Percentiles rank a stretch among this genome's conserved stretches.
These are phyloP conservation scores for Botrytis medusae DNA, from an alignment of 2,329 filamentous ascomycete genomes.

Conservation along the genomic window DNA sequence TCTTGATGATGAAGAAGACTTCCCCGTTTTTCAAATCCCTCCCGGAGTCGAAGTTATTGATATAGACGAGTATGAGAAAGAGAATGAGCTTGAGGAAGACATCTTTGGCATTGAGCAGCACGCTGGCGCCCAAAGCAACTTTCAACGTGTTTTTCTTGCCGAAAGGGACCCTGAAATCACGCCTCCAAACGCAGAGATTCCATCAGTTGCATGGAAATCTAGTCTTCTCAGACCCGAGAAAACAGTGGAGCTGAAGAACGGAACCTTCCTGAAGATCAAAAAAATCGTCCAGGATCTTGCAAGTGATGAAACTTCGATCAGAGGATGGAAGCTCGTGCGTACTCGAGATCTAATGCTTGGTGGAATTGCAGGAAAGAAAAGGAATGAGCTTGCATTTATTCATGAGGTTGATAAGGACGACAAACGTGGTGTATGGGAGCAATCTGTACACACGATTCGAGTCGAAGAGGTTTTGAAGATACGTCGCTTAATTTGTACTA, in stretches of 20 bases:
- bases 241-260: slow-evolving; percentile 30
- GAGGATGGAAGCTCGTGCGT: slow-evolving; percentile 45
- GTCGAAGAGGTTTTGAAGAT: slow-evolving; percentile 43
- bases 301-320: slow-evolving; percentile 38
- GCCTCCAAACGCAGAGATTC: slow-evolving; percentile 41
- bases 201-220: slow-evolving; percentile 21
- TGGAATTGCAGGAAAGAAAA: slow-evolving; percentile 40
- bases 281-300: slow-evolving; percentile 12
- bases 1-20: neutral
- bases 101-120: neutral
- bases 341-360: slow-evolving; percentile 35
- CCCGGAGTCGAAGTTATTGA: neutral
- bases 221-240: slow-evolving; percentile 32
- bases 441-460: slow-evolving; percentile 46
- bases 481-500: slow-evolving; percentile 54
- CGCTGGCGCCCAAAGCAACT: neutral
- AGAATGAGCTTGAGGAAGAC: neutral
- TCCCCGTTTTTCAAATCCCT: neutral
- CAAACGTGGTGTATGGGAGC: slow-evolving; percentile 34
- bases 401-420: slow-evolving; percentile 43
- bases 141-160: neutral
- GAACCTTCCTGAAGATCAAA: slow-evolving; percentile 45
- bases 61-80: slow-evolving; percentile 1
- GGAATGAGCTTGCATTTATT: slow-evolving; percentile 48
- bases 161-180: slow-evolving; percentile 31